Base-by-base conservation (phyloP, 805 yeast species). In the Wickerhamiella dianesei region DNA sequence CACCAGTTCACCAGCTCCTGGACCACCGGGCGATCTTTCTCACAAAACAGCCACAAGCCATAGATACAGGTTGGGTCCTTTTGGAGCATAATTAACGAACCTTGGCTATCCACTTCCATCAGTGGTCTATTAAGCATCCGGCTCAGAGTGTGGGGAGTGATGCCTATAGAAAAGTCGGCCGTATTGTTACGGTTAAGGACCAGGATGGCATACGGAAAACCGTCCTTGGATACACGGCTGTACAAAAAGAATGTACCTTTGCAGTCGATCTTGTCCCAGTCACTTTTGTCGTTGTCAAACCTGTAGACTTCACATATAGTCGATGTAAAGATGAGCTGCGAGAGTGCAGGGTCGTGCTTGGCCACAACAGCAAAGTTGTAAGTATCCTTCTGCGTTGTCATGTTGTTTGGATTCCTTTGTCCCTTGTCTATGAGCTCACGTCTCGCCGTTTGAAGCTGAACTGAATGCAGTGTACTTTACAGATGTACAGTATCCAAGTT, bases 181-280 rank as follows among this genome's bases (percentile, higher is more conserved):
- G 55, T 50, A 14, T 53, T 51, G 21, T 56, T 53, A 17, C 70
- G 57, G 52, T 66, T 66, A 42, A 66, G 50, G 6, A 66, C 68
- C 39, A 63, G 53, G 13, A 65, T 47, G 0, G 66, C 64, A 43
- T 63, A 67, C 2, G 70, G 68, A 40, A 45, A 59, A 18, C 48
- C 53, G 20, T 58, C 56, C 12, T 53, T 41, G 37, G 61, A 50
- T 17, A 44, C 48, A 3, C 71, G 54, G 3, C 67, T 62, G 50
- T 67, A 67, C 4, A 67, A 56, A 47, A 68, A 66, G 43, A 67
- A 42, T 1, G 68, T 57, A 13, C 71, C 71, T 49, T 65, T 67
- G 46, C 59, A 60, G 45, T 64, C 52, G 21, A 57, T 50, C 53
- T 64, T 66, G 37, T 63, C 66, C 71, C 71, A 67, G 48, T 58